Evolutionary conservation across 2,329 filamentous ascomycete species (phyloP), one percentile per base, ranked within the genome.

Genomic region (Paecilomyces niveus): DNA sequence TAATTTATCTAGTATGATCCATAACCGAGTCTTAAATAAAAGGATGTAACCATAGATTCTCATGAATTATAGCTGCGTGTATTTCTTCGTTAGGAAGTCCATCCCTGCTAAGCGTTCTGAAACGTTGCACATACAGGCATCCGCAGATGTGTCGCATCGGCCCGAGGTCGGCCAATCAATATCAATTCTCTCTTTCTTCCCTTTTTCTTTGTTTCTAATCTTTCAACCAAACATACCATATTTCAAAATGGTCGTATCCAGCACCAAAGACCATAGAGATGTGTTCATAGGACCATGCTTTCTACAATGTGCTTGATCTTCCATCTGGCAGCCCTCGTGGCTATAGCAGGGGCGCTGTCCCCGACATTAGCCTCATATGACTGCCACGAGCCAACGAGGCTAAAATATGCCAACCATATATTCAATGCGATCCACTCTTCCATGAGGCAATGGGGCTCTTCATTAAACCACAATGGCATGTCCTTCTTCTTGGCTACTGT

Each of bases 401-500:
- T 52, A 6, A 24, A 13, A 24, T 86, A 89, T 69, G 84, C 83
- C 7, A 81, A 84, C 63, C 80, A 83, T 61, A 83, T 91, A 58
- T 91, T 91, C 80, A 91, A 91, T 67, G 81, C 86, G 15, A 77
- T 91, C 18, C 85, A 90, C 63, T 85, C 85, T 9, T 87, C 87
- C 0, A 85, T 89, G 77, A 81, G 89, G 35, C 87, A 91, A 76
- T 92, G 86, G 83, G 88, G 87, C 1, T 89, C 86, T 0, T 86
- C 87, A 0, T 68, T 89, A 2, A 81, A 89, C 59, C 89, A 92
- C 71, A 92, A 92, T 68, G 89, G 89, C 57, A 86, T 92, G 80
- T 85, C 85, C 1, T 81, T 89, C 64, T 89, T 90, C 65, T 78
- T 87, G 0, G 87, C 83, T 0, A 81, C 80, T 0, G 80, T 92